Conservation (phyloP, 192 early-diverging fungal genomes). For the Gryganskiella cystojenkinii region DNA sequence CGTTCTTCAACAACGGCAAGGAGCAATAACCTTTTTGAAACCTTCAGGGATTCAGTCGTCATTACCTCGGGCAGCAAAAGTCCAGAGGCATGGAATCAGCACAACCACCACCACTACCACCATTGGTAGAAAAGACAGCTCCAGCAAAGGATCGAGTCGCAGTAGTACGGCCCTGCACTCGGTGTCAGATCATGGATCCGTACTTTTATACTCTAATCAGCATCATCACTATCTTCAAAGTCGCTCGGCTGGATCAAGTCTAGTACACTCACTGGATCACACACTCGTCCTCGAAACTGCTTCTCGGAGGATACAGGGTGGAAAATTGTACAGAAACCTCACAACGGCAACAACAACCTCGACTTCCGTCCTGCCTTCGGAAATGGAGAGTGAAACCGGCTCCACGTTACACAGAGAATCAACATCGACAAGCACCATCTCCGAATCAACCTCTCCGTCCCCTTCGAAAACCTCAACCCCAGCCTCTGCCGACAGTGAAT, state of each 20-base stretch:
- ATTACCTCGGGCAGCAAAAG: no score
- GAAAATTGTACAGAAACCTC: background rate
- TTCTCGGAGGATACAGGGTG: background rate
- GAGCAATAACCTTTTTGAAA: background rate
- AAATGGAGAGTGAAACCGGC: slow-evolving; percentile 10
- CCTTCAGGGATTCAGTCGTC: no score
- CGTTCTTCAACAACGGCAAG: background rate
- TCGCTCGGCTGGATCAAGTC: background rate
- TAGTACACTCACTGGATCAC: background rate
- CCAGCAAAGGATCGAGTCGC: no score
- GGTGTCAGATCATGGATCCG: no score
- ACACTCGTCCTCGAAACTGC: background rate
- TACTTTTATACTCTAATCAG: background rate
- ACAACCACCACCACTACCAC: no score
- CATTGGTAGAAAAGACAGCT: no score
- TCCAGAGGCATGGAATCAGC: no score
- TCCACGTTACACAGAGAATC: background rate
- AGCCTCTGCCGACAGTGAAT: slow-evolving; percentile 2
- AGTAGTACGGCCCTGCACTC: no score
- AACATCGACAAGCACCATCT: background rate
- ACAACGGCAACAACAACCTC: slow-evolving; percentile 15
- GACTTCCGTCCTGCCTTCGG: slow-evolving; percentile 4
- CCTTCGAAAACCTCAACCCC: background rate
- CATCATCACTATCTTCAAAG: background rate
- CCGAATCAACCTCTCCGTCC: background rate